Evolutionary conservation across 2,329 filamentous ascomycete species (phyloP).

Genomic region (Xylariales sp.): DNA sequence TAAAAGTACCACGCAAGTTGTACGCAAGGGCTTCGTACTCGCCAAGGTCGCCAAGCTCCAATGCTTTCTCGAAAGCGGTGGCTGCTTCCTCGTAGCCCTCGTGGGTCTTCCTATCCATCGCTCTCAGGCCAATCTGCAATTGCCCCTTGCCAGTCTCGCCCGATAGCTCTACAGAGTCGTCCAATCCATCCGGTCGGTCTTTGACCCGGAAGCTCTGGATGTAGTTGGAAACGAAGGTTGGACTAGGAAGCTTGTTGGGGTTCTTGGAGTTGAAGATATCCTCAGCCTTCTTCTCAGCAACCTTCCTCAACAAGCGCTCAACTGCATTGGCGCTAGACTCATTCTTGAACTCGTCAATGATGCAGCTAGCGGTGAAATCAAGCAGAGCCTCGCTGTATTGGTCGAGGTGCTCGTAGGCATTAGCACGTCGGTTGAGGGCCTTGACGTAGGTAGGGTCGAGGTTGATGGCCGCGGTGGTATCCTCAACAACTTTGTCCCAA

Average conservation of each 20-base stretch:
- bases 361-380: conserved; percentile 98
- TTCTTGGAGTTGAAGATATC: conserved; percentile 81
- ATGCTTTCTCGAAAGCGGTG: conserved; percentile 78
- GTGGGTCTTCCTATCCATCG: conserved; percentile 79
- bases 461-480: conserved; percentile 89
- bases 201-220: conserved; percentile 94
- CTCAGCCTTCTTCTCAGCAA: conserved; percentile 91
- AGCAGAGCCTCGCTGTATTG: conserved; percentile 91
- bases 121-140: conserved; percentile 75
- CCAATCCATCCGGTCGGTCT: conserved; percentile 73
- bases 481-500: conserved; percentile 95
- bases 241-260: conserved; percentile 82
- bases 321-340: conserved; percentile 84
- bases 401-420: conserved; percentile 90
- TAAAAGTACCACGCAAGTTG: conserved; percentile 95
- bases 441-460: conserved; percentile 97
- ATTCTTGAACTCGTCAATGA: conserved; percentile 96
- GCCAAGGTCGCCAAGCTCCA: conserved; percentile 75
- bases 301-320: conserved; percentile 91
- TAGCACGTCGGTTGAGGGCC: conserved; percentile 91
- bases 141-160: conserved; percentile 80
- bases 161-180: conserved; percentile 72
- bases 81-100: conserved; percentile 91
- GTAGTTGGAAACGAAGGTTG: conserved; percentile 97
- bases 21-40: conserved; percentile 87